phyloP scores from a whole-genome alignment of 2,329 filamentous ascomycete species.

The Fusarium sp. region DNA sequence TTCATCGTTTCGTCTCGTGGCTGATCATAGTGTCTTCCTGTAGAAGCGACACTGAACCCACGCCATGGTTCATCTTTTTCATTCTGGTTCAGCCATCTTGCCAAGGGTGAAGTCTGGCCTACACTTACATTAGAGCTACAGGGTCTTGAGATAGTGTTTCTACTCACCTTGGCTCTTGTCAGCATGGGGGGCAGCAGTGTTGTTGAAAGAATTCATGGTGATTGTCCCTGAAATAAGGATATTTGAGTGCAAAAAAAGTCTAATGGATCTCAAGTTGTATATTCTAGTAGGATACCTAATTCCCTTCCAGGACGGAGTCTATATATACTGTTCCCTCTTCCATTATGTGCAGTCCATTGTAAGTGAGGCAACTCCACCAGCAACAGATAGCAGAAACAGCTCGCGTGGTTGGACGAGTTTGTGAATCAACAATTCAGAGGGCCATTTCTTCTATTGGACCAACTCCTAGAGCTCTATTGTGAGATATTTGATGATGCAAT shows the following conservation, averaged over 20 bases:
- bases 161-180: neutral
- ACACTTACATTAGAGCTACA: fast-evolving
- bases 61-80: neutral
- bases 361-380: neutral
- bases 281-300: neutral
- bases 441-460: conserved; percentile 1
- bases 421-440: neutral
- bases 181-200: too few species aligned
- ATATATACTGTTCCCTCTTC: neutral
- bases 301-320: neutral
- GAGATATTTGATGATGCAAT: neutral
- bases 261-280: neutral
- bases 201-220: neutral
- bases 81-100: neutral
- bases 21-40: fast-evolving
- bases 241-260: too few species aligned
- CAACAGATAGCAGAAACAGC: too few species aligned
- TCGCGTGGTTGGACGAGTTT: neutral
- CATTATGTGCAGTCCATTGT: too few species aligned
- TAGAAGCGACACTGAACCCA: neutral
- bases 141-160: fast-evolving
- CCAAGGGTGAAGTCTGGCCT: neutral
- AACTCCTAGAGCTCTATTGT: too few species aligned
- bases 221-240: too few species aligned
- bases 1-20: fast-evolving